Evolutionary conservation across 148 eudicot species (phyloP).

Genomic region (Rheum nobile): DNA sequence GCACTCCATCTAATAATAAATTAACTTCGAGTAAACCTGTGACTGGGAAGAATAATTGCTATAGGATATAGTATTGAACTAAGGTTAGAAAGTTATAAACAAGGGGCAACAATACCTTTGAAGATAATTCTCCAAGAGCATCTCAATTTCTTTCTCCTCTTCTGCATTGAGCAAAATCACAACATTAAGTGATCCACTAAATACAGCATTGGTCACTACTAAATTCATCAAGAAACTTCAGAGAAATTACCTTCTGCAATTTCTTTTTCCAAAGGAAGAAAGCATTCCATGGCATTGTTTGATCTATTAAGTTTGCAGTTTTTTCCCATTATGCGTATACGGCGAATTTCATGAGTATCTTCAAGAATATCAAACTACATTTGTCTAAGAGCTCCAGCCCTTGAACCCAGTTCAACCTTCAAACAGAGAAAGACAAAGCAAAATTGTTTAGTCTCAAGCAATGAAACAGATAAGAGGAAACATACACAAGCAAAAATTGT

Average conservation of each 20-base stretch:
- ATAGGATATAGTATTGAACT: neutral
- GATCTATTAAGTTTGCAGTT: slow-evolving; percentile 52
- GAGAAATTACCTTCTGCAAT: too few species aligned
- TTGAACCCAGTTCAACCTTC: too few species aligned
- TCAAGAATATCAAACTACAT: slow-evolving; percentile 92
- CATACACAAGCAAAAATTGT: too few species aligned
- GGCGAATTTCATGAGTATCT: slow-evolving; percentile 82
- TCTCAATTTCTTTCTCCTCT: too few species aligned
- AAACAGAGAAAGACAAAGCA: neutral
- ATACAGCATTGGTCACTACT: too few species aligned
- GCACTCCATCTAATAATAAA: too few species aligned
- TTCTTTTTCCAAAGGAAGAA: too few species aligned
- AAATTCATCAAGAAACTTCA: too few species aligned
- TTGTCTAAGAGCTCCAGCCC: slow-evolving; percentile 84
- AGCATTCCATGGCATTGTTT: too few species aligned
- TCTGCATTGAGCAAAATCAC: too few species aligned
- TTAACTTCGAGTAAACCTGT: neutral
- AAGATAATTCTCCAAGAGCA: slow-evolving; percentile 92
- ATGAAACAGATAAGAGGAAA: too few species aligned
- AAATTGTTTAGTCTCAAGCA: neutral
- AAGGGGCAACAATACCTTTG: slow-evolving; percentile 44
- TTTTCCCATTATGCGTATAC: slow-evolving; percentile 80
- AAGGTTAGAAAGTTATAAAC: neutral
- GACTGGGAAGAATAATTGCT: neutral
- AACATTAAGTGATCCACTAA: too few species aligned